Base-by-base conservation (phyloP, 1,139 yeast genomes). In the Lodderomyces margitis region DNA sequence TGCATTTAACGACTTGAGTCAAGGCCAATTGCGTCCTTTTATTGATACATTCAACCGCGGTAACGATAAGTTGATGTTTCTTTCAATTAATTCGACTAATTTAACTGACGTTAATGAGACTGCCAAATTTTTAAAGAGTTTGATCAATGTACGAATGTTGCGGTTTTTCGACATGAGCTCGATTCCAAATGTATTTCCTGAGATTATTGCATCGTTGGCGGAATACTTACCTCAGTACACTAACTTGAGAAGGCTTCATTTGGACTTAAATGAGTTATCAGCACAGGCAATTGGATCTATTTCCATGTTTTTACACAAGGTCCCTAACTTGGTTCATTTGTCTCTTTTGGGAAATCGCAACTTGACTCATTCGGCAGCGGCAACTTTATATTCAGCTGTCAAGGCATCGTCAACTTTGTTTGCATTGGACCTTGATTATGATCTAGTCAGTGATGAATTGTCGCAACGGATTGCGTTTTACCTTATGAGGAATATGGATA, bases 401-500 rank as follows among this genome's bases (percentile, higher is more conserved):
- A 82, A 83, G 55, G 64, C 74, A 27, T 83, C 94, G 0, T 68
- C 68, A 23, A 72, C 85, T 4, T 68, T 91, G 21, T 80, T 80
- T 49, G 80, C 84, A 2, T 64, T 91, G 40, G 95, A 87, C 52
- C 66, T 87, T 41, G 95, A 88, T 55, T 77, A 79, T 49, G 85
- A 78, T 39, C 62, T 74, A 45, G 74, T 87, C 44, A 78, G 87
- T 14, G 89, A 83, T 48, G 81, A 80, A 47, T 69, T 89, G 38
- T 78, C 85, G 21, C 86, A 89, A 33, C 77, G 91, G 58, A 79
- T 89, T 47, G 94, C 95, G 0, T 78, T 86, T 46, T 84, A 85
- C 56, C 70, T 91, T 54, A 82, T 89, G 83, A 77, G 85, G 55
- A 89, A 89, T 57, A 83, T 89, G 85, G 91, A 87, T 54, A 68